Conservation (phyloP, 768 basidiomycete species). For the Leccinum disarticulatum region DNA sequence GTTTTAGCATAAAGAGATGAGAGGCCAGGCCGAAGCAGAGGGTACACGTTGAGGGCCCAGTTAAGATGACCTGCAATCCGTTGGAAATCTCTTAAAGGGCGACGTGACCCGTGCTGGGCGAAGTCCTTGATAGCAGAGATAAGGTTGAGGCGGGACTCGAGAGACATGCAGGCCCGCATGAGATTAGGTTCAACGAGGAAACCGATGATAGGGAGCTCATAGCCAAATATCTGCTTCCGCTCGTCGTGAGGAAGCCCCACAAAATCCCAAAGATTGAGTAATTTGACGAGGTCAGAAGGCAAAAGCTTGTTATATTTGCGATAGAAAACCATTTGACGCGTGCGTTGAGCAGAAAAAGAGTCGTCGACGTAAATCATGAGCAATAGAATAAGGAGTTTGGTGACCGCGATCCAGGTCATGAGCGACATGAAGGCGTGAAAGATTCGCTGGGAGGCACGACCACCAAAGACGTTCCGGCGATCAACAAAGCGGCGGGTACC, state of each 20-base stretch:
- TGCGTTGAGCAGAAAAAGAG: too few species aligned
- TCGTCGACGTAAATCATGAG: too few species aligned
- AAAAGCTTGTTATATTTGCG: background rate
- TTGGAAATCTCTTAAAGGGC: constrained; percentile 28
- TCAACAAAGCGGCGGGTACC: too few species aligned
- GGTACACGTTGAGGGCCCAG: constrained; percentile 10
- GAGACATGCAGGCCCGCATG: constrained; percentile 16
- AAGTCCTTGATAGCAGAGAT: constrained; percentile 15
- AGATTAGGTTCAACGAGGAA: constrained; percentile 26
- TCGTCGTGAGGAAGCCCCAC: constrained; percentile 30
- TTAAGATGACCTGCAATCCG: constrained; percentile 17
- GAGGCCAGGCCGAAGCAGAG: constrained; percentile 34
- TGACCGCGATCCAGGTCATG: too few species aligned
- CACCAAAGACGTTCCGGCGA: too few species aligned
- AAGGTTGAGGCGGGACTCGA: too few species aligned
- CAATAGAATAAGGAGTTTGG: too few species aligned
- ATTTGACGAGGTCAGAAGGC: background rate
- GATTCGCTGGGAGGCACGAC: too few species aligned
- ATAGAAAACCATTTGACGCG: background rate
- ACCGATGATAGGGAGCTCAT: background rate
- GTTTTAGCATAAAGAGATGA: constrained; percentile 38
- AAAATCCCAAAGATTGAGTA: constrained; percentile 34
- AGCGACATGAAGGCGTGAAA: too few species aligned
- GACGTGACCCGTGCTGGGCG: background rate
- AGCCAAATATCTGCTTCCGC: constrained; percentile 26